Evolutionary conservation across 2,329 filamentous ascomycete genomes (phyloP).

Genomic region (Periconia sp.): DNA sequence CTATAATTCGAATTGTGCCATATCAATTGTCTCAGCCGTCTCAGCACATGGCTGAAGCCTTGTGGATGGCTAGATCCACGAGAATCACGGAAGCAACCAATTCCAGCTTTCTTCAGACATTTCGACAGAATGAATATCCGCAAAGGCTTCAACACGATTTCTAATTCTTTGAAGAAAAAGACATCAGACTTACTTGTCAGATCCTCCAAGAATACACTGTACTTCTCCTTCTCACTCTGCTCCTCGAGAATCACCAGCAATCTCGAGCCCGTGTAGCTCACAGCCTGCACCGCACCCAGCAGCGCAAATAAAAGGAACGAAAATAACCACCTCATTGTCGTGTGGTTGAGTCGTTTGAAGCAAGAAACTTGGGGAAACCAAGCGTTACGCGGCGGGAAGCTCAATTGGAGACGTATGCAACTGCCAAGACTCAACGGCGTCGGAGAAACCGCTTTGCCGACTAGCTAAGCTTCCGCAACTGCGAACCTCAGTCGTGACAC

Average conservation of each 20-base stretch:
- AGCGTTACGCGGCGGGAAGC: constrained; percentile 17
- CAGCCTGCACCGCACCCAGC: constrained; percentile 71
- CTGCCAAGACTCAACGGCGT: constrained; percentile 37
- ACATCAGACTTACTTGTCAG: constrained; percentile 64
- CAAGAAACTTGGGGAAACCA: constrained; percentile 23
- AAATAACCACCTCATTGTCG: constrained; percentile 75
- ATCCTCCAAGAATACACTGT: constrained; percentile 80
- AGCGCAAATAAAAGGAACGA: constrained; percentile 73
- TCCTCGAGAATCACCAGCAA: constrained; percentile 89
- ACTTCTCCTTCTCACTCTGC: constrained; percentile 77
- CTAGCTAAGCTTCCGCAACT: constrained; percentile 7
- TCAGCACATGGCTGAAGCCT: not conserved
- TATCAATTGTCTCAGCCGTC: not conserved
- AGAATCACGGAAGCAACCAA: no score
- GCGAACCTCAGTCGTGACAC: constrained; percentile 17
- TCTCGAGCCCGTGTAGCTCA: constrained; percentile 79
- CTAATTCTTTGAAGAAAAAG: not conserved
- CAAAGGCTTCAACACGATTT: no score
- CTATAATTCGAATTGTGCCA: not conserved
- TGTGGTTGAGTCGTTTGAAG: constrained; percentile 23
- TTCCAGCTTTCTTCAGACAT: no score
- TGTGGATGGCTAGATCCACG: not conserved
- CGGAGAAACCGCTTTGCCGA: constrained; percentile 33
- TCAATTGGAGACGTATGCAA: constrained; percentile 47
- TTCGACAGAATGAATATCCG: no score